phyloP scores from a whole-genome alignment of 2,329 filamentous ascomycete genomes.

The Dactylellina haptotyla region DNA sequence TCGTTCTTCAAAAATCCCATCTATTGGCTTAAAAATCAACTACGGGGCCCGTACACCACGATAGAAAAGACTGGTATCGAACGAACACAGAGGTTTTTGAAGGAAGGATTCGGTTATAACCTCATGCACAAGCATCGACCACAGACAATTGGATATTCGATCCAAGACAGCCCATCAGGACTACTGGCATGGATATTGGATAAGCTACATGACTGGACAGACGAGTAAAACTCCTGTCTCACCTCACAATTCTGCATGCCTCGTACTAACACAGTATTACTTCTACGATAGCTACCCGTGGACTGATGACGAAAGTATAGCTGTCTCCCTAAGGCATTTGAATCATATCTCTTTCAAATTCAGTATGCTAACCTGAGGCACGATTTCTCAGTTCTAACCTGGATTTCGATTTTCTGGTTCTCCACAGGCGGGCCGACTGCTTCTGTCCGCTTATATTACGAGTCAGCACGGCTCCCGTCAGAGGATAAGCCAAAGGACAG shows the following conservation, averaged over 20 bases:
- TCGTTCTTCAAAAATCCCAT: conserved; percentile 67
- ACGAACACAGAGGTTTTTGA: conserved; percentile 69
- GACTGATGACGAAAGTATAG: conserved; percentile 36
- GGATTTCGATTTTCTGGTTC: conserved; percentile 79
- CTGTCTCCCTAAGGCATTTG: neutral
- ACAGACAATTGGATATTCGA: conserved; percentile 75
- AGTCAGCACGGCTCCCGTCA: conserved; percentile 61
- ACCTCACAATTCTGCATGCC: neutral
- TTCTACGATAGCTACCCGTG: conserved; percentile 34
- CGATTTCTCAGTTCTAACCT: conserved; percentile 71
- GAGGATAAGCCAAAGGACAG: conserved; percentile 58
- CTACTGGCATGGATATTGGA: conserved; percentile 83
- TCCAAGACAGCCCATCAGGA: conserved; percentile 76
- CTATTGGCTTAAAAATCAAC: conserved; percentile 68
- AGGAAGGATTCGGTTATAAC: conserved; percentile 70
- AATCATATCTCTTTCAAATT: neutral
- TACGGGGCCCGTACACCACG: conserved; percentile 66
- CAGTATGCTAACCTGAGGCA: conserved; percentile 71
- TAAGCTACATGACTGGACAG: conserved; percentile 81
- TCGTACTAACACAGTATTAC: neutral
- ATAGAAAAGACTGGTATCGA: conserved; percentile 67
- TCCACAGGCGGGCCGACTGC: conserved; percentile 75
- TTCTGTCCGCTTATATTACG: conserved; percentile 77
- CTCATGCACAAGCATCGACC: conserved; percentile 74
- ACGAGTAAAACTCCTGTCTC: conserved; percentile 60